These are phyloP conservation scores for Clathrus columnatus DNA, from an alignment of 768 basidiomycete species.

Conservation along the genomic window DNA sequence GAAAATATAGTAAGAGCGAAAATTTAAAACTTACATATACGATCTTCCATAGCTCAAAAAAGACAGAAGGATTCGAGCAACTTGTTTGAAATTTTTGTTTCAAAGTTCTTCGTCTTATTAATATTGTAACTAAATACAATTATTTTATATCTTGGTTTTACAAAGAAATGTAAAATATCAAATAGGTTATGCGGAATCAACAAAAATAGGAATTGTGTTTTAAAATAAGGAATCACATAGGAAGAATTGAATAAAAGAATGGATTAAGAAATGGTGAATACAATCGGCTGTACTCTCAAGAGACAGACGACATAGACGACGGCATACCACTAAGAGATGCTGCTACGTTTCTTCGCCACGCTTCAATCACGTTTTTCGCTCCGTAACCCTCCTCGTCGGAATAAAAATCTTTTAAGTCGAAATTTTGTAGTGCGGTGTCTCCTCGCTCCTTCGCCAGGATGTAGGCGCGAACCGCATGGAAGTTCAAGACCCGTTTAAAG, in stretches of 20 bases:
- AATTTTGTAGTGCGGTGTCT: not conserved
- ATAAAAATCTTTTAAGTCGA: not conserved
- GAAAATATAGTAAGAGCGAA: too few species aligned
- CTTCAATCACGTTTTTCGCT: not conserved
- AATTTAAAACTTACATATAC: too few species aligned
- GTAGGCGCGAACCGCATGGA: not conserved
- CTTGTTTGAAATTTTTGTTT: too few species aligned
- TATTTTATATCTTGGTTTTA: too few species aligned
- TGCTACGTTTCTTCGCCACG: not conserved
- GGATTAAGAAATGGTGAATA: conserved; percentile 1
- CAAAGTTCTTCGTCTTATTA: too few species aligned
- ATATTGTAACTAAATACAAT: too few species aligned
- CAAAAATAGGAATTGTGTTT: too few species aligned
- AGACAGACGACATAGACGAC: not conserved
- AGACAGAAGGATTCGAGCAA: too few species aligned
- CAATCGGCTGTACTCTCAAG: not conserved
- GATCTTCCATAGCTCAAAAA: too few species aligned
- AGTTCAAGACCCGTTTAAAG: not conserved
- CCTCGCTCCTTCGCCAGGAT: not conserved
- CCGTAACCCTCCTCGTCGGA: not conserved
- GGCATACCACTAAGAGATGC: not conserved
- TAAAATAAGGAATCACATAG: too few species aligned
- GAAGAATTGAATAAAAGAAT: conserved; percentile 10
- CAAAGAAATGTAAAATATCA: too few species aligned
- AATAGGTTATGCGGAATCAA: too few species aligned